Evolutionary conservation across 768 basidiomycete species (phyloP).

Genomic region (Boletus patriciae): DNA sequence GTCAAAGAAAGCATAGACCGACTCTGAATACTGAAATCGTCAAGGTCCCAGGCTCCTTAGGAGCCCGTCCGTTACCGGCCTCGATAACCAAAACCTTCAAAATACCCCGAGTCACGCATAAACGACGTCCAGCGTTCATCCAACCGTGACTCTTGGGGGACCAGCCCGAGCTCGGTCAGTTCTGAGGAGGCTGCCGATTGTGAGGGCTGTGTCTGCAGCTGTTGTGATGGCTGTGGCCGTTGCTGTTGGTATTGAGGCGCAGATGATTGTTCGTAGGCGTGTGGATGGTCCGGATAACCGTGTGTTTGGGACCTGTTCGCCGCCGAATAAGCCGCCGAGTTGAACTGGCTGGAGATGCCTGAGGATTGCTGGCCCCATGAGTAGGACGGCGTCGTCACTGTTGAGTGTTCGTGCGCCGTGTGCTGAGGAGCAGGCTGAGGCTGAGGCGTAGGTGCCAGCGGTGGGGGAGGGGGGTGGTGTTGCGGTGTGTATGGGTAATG

Average conservation of each 20-base stretch:
- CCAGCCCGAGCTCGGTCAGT: conserved; percentile 60
- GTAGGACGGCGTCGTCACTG: conserved; percentile 15
- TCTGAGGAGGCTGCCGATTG: conserved; percentile 37
- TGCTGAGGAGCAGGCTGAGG: conserved; percentile 11
- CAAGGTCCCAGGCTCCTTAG: background rate
- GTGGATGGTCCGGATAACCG: conserved; percentile 15
- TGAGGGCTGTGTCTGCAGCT: conserved; percentile 1
- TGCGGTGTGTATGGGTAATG: conserved; percentile 30
- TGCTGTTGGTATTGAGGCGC: conserved; percentile 1
- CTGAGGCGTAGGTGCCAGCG: conserved; percentile 2
- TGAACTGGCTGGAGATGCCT: conserved; percentile 1
- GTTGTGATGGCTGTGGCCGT: conserved; percentile 4
- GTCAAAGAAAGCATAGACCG: background rate
- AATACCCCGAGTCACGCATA: conserved; percentile 56
- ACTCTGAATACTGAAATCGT: background rate
- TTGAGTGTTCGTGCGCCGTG: conserved; percentile 18
- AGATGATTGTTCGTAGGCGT: conserved; percentile 18
- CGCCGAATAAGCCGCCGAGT: conserved; percentile 11
- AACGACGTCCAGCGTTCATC: conserved; percentile 63
- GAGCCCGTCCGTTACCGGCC: conserved; percentile 12
- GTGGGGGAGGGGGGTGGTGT: conserved; percentile 10
- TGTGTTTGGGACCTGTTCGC: conserved; percentile 9
- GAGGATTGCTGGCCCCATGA: conserved; percentile 17
- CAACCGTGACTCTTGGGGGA: conserved; percentile 52
- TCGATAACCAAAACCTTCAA: conserved; percentile 37